phyloP scores from a whole-genome alignment of 805 yeast genomes.

The Lipomyces spencermartinsiae region DNA sequence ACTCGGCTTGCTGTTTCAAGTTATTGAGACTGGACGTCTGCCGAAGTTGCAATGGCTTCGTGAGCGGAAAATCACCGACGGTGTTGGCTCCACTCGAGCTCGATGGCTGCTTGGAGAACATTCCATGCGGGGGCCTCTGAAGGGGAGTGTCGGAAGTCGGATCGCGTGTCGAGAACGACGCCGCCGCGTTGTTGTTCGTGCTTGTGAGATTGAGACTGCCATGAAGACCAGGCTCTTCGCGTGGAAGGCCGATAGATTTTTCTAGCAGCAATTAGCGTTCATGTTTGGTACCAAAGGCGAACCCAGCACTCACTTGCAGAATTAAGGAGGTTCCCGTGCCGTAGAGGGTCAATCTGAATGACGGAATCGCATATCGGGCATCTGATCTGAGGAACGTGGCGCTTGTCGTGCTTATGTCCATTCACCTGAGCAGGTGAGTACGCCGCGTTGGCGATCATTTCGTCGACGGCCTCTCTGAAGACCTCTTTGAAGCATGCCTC shows the following conservation, averaged over 20 bases:
- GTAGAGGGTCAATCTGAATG: slow-evolving; percentile 15
- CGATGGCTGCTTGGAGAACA: not conserved
- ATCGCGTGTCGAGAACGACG: not conserved
- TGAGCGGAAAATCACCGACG: not conserved
- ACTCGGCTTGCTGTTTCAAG: not conserved
- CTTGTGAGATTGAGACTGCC: not conserved
- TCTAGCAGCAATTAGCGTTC: not conserved
- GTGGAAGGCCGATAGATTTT: slow-evolving; percentile 2
- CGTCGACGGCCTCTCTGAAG: not conserved
- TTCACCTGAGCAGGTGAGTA: not conserved
- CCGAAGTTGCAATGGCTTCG: slow-evolving; percentile 8
- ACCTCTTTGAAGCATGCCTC: slow-evolving; percentile 28
- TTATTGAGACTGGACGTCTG: slow-evolving; percentile 7
- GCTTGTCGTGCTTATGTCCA: not conserved
- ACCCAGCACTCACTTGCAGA: slow-evolving; percentile 2
- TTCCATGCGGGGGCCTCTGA: not conserved
- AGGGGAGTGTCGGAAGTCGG: not conserved
- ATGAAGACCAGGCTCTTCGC: slow-evolving; percentile 3
- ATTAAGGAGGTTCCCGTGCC: not conserved
- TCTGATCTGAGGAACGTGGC: slow-evolving; percentile 5
- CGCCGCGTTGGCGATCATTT: not conserved
- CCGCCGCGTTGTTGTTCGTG: not conserved
- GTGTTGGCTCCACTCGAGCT: not conserved
- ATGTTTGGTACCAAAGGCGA: not conserved
- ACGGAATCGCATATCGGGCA: slow-evolving; percentile 15